Base-by-base conservation (phyloP, 2,329 filamentous ascomycete species). In the Emergomyces orientalis region DNA sequence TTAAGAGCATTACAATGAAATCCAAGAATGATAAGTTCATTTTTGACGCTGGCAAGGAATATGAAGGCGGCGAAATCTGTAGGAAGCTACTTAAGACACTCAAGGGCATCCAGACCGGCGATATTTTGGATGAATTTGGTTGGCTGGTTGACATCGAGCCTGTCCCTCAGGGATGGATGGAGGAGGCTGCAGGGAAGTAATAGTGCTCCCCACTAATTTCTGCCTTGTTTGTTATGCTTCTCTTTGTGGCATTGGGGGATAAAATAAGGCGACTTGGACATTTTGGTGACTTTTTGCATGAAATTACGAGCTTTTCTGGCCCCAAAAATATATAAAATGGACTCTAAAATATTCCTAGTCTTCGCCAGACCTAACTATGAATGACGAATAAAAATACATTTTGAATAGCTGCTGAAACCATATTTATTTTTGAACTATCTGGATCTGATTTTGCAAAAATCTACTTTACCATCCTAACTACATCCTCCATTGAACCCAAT, bases 71-170 rank as follows among this genome's bases (percentile, higher is more conserved):
- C 0, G 85, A 88, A 39, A 79, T 88, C 22, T 92, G 86, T 74
- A 72, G 86, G 32, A 87, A 88, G 77, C 81, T 97, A 47, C 77
- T 97, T 63, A 80, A 81, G 30, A 87, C 88, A 62, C 81, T 97
- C 61, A 89, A 95, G 79, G 91, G 86, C 0, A 91, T 97, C 65
- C 93, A 97, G 79, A 82, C 85, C 45, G 92, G 92, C 34, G 90
- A 88, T 76, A 79, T 88, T 51, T 79, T 88, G 73, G 93, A 97
- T 73, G 77, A 79, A 63, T 89, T 92, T 71, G 86, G 85, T 3
- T 97, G 91, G 92, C 82, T 78, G 62, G 71, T 71, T 39, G 71
- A 72, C 47, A 75, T 80, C n/a, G 70, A 72, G 45, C 66, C 68
- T 27, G 72, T 72, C 2, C 73, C 73, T 0, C 63, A 67, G 58